phyloP scores from a whole-genome alignment of 345 rosid species.

The Conringia planisiliqua region DNA sequence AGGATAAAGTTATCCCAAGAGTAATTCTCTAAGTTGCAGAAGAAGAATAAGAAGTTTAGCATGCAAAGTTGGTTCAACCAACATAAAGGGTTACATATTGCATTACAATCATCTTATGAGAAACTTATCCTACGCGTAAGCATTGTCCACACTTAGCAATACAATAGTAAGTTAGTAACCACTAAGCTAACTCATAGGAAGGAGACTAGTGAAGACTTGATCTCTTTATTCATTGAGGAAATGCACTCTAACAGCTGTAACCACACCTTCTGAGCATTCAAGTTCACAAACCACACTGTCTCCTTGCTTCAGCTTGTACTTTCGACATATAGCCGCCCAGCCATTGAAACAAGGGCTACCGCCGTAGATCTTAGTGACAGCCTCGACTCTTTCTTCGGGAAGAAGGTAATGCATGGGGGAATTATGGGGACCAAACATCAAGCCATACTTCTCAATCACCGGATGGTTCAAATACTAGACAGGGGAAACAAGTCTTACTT shows the following conservation, averaged over 20 bases:
- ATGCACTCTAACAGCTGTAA: slow-evolving; percentile 13
- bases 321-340: slow-evolving; percentile 8
- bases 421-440: slow-evolving; percentile 7
- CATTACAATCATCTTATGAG: not conserved
- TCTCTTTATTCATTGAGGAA: not conserved
- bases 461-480: slow-evolving; percentile 1
- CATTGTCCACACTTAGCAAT: not conserved
- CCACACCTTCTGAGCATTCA: slow-evolving; percentile 13
- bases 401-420: not conserved
- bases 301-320: not conserved
- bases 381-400: not conserved
- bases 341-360: not conserved
- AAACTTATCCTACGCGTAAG: too few species aligned
- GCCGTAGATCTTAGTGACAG: not conserved
- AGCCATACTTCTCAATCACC: not conserved
- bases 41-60: not conserved
- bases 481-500: not conserved
- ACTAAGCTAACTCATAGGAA: not conserved
- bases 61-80: not conserved
- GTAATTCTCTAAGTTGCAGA: not conserved
- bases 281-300: slow-evolving; percentile 25
- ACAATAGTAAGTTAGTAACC: not conserved
- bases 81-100: not conserved
- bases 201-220: not conserved
- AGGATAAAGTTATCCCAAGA: not conserved